phyloP scores from a whole-genome alignment of 768 basidiomycete genomes.

The Auricularia auricula-judae region DNA sequence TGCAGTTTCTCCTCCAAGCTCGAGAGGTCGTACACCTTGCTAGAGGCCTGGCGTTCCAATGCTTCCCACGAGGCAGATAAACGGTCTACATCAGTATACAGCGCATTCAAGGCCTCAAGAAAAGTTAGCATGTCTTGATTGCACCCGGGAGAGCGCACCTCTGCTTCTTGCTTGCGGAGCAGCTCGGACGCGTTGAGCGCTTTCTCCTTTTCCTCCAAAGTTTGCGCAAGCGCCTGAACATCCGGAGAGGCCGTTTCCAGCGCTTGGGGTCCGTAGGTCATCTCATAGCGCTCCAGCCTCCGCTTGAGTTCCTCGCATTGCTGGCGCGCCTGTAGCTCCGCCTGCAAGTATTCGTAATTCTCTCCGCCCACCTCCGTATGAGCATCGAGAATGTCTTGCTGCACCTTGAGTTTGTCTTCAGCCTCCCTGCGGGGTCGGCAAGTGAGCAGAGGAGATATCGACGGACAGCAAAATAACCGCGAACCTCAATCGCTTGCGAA shows the following conservation, averaged over 20 bases:
- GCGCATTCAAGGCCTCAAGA: conserved; percentile 53
- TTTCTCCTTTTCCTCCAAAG: conserved; percentile 56
- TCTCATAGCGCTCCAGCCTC: conserved; percentile 46
- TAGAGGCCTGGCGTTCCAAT: conserved; percentile 68
- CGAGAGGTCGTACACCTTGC: conserved; percentile 75
- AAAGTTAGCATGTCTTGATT: neutral
- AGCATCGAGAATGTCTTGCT: conserved; percentile 38
- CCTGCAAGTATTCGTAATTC: conserved; percentile 28
- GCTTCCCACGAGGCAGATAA: conserved; percentile 81
- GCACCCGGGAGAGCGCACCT: conserved; percentile 31
- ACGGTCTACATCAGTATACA: conserved; percentile 79
- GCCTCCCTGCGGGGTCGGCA: conserved; percentile 31
- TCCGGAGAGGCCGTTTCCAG: conserved; percentile 41
- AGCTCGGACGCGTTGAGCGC: conserved; percentile 53
- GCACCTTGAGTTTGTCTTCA: conserved; percentile 35
- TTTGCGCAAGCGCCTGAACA: conserved; percentile 34
- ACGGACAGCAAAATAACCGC: neutral
- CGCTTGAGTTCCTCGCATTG: conserved; percentile 11
- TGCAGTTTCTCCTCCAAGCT: conserved; percentile 60
- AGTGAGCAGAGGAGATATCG: conserved; percentile 6
- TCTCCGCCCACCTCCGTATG: conserved; percentile 42
- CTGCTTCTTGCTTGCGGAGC: conserved; percentile 50
- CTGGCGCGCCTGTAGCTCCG: conserved; percentile 18
- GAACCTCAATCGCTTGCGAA: conserved; percentile 8
- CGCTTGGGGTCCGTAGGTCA: conserved; percentile 44